Evolutionary conservation across 805 yeast species (phyloP).

Genomic region (Suhomyces sp.): DNA sequence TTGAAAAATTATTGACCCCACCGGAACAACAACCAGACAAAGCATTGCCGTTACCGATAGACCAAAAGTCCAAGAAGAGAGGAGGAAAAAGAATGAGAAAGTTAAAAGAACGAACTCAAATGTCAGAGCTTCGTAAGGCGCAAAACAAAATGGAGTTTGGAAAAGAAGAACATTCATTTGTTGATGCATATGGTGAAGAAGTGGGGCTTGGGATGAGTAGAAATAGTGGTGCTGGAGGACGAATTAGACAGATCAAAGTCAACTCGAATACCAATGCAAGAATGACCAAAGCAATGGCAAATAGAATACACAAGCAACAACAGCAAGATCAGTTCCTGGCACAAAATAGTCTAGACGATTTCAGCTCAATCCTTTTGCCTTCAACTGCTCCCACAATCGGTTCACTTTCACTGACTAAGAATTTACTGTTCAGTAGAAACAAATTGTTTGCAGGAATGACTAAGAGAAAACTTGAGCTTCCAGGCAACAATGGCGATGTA

Average conservation of each 20-base stretch:
- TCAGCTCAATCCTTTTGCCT: conserved; percentile 16
- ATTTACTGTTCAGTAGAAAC: too few relatives aligned
- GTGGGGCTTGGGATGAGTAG: conserved; percentile 77
- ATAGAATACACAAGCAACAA: conserved; percentile 35
- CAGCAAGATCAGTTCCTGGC: conserved; percentile 4
- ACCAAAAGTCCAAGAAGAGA: conserved; percentile 73
- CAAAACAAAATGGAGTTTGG: conserved; percentile 88
- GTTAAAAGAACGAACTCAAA: conserved; percentile 73
- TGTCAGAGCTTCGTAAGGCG: conserved; percentile 78
- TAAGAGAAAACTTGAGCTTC: conserved; percentile 8
- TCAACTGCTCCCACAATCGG: conserved; percentile 4
- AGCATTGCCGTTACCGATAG: conserved; percentile 74
- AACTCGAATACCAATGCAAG: conserved; percentile 54
- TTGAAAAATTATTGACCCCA: conserved; percentile 73
- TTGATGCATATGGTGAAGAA: conserved; percentile 75
- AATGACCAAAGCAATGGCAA: conserved; percentile 60
- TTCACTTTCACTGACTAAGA: too few relatives aligned
- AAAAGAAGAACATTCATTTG: conserved; percentile 58
- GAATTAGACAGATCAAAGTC: conserved; percentile 29
- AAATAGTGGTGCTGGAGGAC: conserved; percentile 18
- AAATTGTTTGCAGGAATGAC: conserved; percentile 26
- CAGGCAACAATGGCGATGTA: background rate
- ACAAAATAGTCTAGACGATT: conserved; percentile 10
- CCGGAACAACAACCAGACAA: conserved; percentile 63
- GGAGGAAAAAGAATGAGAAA: conserved; percentile 84